Evolutionary conservation across 2,329 filamentous ascomycete species (phyloP).

Genomic region (Aspergillus intermedius): DNA sequence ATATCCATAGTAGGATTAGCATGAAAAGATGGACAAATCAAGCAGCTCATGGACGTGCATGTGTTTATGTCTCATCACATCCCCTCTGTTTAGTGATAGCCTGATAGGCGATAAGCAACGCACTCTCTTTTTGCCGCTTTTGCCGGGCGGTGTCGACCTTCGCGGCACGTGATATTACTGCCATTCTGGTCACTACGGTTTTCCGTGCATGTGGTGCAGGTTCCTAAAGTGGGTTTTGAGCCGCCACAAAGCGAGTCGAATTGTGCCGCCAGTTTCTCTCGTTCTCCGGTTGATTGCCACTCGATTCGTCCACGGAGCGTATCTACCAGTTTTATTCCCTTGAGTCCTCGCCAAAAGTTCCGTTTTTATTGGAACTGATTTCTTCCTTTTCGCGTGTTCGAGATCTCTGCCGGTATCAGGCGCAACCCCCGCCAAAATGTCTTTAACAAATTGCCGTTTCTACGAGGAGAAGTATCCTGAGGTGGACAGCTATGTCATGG

Average conservation of each 20-base stretch:
- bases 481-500: slow-evolving; percentile 99
- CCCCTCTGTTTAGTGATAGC: not conserved
- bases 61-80: not conserved
- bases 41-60: not conserved
- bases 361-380: not conserved
- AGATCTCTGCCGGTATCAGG: slow-evolving; percentile 13
- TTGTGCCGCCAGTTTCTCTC: slow-evolving; percentile 17
- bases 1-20: not conserved
- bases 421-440: slow-evolving; percentile 63
- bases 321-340: not conserved
- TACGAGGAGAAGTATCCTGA: slow-evolving; percentile 97
- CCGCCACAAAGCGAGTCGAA: slow-evolving; percentile 34
- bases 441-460: slow-evolving; percentile 92
- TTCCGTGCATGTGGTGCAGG: slow-evolving; percentile 10
- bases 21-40: not conserved
- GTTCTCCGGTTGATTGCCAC: slow-evolving; percentile 5
- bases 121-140: not conserved
- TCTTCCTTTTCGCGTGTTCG: not conserved
- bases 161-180: slow-evolving; percentile 3
- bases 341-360: not conserved
- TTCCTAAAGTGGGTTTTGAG: slow-evolving; percentile 33
- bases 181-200: slow-evolving; percentile 1
- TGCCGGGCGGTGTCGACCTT: slow-evolving; percentile 8
- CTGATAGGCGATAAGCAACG: slow-evolving; percentile 3
- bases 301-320: slow-evolving; percentile 2